phyloP scores from a whole-genome alignment of 2,329 filamentous ascomycete species.

The Diaporthe vexans region DNA sequence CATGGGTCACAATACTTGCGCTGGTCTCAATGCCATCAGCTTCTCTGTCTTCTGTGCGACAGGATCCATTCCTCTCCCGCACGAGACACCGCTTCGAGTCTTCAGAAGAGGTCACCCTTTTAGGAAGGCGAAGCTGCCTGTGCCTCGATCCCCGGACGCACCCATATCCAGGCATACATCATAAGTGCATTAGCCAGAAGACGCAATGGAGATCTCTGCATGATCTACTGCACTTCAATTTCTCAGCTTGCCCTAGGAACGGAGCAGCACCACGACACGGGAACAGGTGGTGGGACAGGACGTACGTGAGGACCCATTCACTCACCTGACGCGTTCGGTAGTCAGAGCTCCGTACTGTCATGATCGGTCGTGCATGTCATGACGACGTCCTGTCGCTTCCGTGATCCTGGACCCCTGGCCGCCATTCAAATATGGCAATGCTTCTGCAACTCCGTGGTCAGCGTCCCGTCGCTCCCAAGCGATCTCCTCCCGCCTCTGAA shows the following conservation, averaged over 20 bases:
- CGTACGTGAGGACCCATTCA: constrained; percentile 18
- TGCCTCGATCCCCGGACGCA: constrained; percentile 15
- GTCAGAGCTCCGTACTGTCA: constrained; percentile 31
- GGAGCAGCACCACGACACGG: constrained; percentile 8
- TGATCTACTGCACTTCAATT: constrained; percentile 26
- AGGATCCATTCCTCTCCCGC: neutral
- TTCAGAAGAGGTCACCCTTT: neutral
- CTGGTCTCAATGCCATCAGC: neutral
- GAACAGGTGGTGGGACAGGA: neutral
- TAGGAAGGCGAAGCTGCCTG: constrained; percentile 10
- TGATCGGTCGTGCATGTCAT: constrained; percentile 26
- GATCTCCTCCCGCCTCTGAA: constrained; percentile 37
- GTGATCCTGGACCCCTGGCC: neutral
- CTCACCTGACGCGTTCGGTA: constrained; percentile 35
- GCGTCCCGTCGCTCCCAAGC: neutral
- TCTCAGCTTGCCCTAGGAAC: constrained; percentile 16
- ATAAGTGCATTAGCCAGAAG: constrained; percentile 32
- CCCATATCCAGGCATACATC: constrained; percentile 21
- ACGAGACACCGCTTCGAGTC: neutral
- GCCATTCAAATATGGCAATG: constrained; percentile 27
- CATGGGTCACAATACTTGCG: neutral
- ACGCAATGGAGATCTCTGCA: constrained; percentile 35
- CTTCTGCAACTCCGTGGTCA: constrained; percentile 24
- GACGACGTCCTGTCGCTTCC: constrained; percentile 17
- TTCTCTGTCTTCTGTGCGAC: neutral